phyloP scores from a whole-genome alignment of 208 protist genomes.

The Leishmania arabica region DNA sequence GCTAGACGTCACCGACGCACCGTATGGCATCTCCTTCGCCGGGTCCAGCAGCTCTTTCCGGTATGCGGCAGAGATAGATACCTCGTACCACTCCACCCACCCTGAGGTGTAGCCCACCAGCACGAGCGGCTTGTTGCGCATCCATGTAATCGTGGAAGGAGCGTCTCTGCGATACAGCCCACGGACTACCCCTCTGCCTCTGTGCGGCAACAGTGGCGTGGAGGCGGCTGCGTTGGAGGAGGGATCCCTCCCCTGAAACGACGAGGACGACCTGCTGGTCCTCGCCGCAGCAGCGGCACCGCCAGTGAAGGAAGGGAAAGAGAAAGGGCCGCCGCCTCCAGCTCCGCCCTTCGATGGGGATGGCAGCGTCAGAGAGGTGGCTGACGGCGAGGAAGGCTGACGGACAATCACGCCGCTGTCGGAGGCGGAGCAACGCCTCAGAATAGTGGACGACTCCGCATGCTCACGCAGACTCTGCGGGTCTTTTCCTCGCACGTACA shows the following conservation, averaged over 20 bases:
- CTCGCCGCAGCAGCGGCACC: not conserved
- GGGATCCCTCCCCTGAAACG: not conserved
- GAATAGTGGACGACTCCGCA: not conserved
- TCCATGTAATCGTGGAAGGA: slow-evolving; percentile 86
- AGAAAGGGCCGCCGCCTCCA: not conserved
- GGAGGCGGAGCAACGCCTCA: not conserved
- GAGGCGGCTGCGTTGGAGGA: not conserved
- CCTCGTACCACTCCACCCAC: slow-evolving; percentile 76
- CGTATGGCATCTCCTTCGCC: slow-evolving; percentile 23
- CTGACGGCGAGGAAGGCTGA: not conserved
- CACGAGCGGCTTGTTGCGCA: slow-evolving; percentile 79
- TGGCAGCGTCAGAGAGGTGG: not conserved
- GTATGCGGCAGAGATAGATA: slow-evolving; percentile 40
- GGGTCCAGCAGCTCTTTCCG: slow-evolving; percentile 32
- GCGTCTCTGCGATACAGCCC: slow-evolving; percentile 11
- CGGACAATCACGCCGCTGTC: slow-evolving; percentile 1
- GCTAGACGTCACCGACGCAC: slow-evolving; percentile 18
- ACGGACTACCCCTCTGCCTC: not conserved
- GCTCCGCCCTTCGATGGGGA: not conserved
- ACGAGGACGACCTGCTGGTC: not conserved
- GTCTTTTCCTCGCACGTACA: slow-evolving; percentile 52
- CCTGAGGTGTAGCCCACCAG: slow-evolving; percentile 76
- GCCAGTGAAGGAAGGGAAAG: not conserved
- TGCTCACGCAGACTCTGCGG: slow-evolving; percentile 30
- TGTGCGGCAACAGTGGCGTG: not conserved